phyloP scores from a whole-genome alignment of 495 filamentous ascomycete species.

The Penicillium argentinense region DNA sequence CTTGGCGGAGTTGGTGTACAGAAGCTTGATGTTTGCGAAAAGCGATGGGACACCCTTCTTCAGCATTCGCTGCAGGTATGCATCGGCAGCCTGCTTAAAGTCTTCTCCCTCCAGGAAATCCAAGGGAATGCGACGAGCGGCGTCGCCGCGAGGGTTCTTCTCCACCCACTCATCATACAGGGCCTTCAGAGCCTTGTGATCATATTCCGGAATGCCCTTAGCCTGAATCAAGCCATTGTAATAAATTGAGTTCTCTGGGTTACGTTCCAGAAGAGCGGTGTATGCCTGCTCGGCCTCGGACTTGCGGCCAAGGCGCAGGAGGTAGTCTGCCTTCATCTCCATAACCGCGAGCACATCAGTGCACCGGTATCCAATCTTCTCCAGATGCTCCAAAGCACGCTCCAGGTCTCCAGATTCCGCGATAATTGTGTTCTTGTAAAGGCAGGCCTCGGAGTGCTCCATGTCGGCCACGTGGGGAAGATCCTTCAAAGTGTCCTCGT shows the following conservation, averaged over 20 bases:
- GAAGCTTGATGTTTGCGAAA: slow-evolving; percentile 91
- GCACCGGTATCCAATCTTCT: slow-evolving; percentile 69
- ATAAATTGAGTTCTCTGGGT: slow-evolving; percentile 82
- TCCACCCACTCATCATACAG: slow-evolving; percentile 80
- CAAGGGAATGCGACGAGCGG: slow-evolving; percentile 80
- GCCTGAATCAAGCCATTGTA: slow-evolving; percentile 73
- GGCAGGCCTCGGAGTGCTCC: slow-evolving; percentile 91
- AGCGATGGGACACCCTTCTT: slow-evolving; percentile 95
- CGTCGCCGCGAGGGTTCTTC: slow-evolving; percentile 80
- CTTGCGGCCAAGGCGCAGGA: slow-evolving; percentile 72
- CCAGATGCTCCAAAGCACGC: slow-evolving; percentile 82
- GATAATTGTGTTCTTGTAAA: slow-evolving; percentile 97
- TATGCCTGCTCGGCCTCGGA: slow-evolving; percentile 84
- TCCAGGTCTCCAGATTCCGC: slow-evolving; percentile 79
- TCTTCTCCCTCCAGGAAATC: slow-evolving; percentile 85
- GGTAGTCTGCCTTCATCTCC: slow-evolving; percentile 85
- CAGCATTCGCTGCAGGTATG: slow-evolving; percentile 82
- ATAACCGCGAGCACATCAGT: slow-evolving; percentile 86
- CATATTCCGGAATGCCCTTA: slow-evolving; percentile 60
- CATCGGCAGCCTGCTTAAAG: slow-evolving; percentile 76
- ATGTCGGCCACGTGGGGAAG: slow-evolving; percentile 73
- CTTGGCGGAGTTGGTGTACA: slow-evolving; percentile 78
- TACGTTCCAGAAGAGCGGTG: slow-evolving; percentile 75
- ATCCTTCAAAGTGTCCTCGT: slow-evolving; percentile 85
- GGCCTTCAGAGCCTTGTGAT: slow-evolving; percentile 62